These are phyloP conservation scores for Fusarium continuum DNA, from an alignment of 2,329 filamentous ascomycete species.

Conservation along the genomic window DNA sequence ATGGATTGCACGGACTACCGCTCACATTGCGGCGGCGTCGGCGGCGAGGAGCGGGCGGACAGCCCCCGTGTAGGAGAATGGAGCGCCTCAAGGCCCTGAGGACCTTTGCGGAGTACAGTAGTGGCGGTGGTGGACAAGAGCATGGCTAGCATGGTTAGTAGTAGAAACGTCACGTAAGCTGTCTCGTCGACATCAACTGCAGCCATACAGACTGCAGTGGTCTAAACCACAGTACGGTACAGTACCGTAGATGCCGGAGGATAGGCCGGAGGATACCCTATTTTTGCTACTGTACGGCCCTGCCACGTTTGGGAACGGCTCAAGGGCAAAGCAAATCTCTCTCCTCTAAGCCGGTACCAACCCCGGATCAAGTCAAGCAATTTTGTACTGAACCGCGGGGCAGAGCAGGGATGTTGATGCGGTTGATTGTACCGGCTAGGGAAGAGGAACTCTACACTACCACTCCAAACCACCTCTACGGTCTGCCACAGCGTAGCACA, in stretches of 20 bases:
- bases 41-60: constrained; percentile 9
- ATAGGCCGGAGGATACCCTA: neutral
- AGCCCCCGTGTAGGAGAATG: constrained; percentile 15
- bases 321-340: constrained; percentile 13
- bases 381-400: constrained; percentile 18
- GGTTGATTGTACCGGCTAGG: neutral
- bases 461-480: neutral
- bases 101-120: constrained; percentile 30
- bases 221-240: neutral
- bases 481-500: neutral
- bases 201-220: too few relatives aligned
- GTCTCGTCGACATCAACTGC: constrained; percentile 6
- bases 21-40: constrained; percentile 11
- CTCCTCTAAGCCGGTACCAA: constrained; percentile 25
- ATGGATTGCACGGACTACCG: constrained; percentile 17
- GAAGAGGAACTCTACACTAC: neutral
- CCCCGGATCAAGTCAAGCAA: constrained; percentile 4
- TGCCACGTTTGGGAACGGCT: constrained; percentile 12
- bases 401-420: constrained; percentile 14
- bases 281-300: neutral
- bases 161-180: constrained; percentile 34
- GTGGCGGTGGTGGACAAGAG: constrained; percentile 28
- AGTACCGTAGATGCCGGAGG: too few relatives aligned
- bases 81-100: constrained; percentile 19
- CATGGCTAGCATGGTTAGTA: constrained; percentile 21